Evolutionary conservation across 768 basidiomycete species (phyloP).

Genomic region (Trametes coccinea): DNA sequence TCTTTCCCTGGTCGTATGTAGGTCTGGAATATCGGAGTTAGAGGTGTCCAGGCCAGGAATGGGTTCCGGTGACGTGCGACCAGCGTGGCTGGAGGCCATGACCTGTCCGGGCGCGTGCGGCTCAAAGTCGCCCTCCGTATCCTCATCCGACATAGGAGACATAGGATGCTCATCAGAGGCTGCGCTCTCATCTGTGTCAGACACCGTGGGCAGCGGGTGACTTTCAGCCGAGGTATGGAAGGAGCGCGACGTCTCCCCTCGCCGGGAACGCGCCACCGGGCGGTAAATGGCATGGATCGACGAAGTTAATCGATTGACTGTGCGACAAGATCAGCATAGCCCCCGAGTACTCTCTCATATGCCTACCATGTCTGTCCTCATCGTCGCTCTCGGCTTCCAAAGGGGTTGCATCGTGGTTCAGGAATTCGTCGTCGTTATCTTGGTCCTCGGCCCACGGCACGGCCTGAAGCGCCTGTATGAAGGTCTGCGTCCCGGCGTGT

Average conservation of each 20-base stretch:
- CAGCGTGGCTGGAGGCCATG: constrained; percentile 1
- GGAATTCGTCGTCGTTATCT: constrained; percentile 67
- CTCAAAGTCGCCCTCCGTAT: constrained; percentile 63
- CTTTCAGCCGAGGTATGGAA: constrained; percentile 22
- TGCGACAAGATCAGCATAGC: not conserved
- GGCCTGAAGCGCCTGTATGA: constrained; percentile 86
- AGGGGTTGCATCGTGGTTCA: constrained; percentile 42
- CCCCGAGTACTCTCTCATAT: not conserved
- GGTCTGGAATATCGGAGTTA: constrained; percentile 4
- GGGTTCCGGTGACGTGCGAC: constrained; percentile 18
- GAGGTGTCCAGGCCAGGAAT: constrained; percentile 22
- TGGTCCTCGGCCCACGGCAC: constrained; percentile 73
- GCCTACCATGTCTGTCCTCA: constrained; percentile 44
- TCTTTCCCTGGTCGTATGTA: constrained; percentile 15
- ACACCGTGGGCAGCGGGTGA: constrained; percentile 24
- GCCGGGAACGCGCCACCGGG: constrained; percentile 69
- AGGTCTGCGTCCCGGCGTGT: constrained; percentile 84
- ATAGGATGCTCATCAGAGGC: constrained; percentile 36
- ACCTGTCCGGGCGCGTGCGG: constrained; percentile 33
- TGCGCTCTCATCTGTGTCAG: constrained; percentile 36
- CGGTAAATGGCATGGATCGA: constrained; percentile 89
- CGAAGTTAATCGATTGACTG: constrained; percentile 62
- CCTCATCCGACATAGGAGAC: constrained; percentile 48
- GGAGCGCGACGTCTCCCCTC: constrained; percentile 34
- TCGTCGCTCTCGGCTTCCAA: constrained; percentile 66